Evolutionary conservation across 1,139 yeast genomes (phyloP).

Genomic region (Yamadazyma sp.): DNA sequence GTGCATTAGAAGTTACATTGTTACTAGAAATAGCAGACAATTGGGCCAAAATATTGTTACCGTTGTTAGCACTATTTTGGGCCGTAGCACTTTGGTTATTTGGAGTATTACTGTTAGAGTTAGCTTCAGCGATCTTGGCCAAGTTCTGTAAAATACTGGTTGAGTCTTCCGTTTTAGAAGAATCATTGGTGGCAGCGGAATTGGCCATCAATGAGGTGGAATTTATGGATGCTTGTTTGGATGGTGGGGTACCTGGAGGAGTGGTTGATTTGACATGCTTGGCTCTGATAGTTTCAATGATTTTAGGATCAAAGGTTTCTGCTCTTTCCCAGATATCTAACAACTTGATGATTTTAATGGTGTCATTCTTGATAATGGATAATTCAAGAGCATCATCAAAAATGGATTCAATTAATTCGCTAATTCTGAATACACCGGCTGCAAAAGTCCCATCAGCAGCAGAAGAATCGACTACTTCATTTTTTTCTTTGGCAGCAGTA

Average conservation of each 20-base stretch:
- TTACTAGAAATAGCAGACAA: constrained; percentile 43
- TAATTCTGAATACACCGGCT: constrained; percentile 65
- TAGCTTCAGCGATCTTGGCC: constrained; percentile 50
- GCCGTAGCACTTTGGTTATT: constrained; percentile 13
- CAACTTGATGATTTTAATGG: constrained; percentile 75
- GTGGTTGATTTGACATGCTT: constrained; percentile 59
- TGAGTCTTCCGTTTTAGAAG: constrained; percentile 39
- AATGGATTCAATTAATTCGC: constrained; percentile 57
- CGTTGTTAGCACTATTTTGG: constrained; percentile 20
- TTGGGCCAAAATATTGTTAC: constrained; percentile 45
- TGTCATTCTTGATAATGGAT: constrained; percentile 50
- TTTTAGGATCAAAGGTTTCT: constrained; percentile 64
- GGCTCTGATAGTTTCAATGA: constrained; percentile 55
- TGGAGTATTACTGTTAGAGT: constrained; percentile 28
- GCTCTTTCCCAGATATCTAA: constrained; percentile 93
- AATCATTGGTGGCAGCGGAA: not conserved
- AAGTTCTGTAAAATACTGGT: constrained; percentile 64
- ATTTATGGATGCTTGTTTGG: constrained; percentile 20
- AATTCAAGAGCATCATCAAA: constrained; percentile 60
- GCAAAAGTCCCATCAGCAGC: constrained; percentile 74
- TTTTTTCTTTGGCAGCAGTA: constrained; percentile 65
- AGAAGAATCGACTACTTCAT: constrained; percentile 41
- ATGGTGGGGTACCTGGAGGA: constrained; percentile 56
- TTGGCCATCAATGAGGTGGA: not conserved
- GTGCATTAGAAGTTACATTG: constrained; percentile 17